Evolutionary conservation across 78 protist genomes (phyloP).

Genomic region (Polysphondylium violaceum): DNA sequence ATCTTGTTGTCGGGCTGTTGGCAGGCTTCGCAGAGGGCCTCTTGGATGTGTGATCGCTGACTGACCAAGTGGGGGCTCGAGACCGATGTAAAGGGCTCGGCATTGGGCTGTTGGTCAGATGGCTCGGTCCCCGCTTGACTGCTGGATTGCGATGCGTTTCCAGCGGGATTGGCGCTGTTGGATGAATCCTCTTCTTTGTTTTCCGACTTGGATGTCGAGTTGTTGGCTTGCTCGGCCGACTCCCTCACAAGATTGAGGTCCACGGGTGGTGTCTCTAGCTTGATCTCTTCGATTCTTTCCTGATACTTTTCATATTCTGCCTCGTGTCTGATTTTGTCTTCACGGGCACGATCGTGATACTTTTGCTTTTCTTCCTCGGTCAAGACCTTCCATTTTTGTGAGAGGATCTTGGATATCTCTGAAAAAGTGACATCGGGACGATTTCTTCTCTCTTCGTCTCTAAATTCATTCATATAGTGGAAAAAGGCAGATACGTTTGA

Average conservation of each 20-base stretch:
- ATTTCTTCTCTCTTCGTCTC: slow-evolving; percentile 24
- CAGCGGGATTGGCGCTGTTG: no score
- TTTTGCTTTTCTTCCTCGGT: slow-evolving; percentile 25
- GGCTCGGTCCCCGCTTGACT: no score
- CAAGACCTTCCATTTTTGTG: slow-evolving; percentile 34
- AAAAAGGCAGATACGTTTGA: slow-evolving; percentile 28
- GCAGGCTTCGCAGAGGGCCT: slow-evolving; percentile 20
- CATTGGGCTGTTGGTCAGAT: neutral
- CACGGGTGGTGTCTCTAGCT: slow-evolving; percentile 7
- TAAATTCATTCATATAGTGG: slow-evolving; percentile 50
- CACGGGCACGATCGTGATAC: slow-evolving; percentile 20
- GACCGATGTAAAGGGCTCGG: neutral
- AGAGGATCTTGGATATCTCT: slow-evolving; percentile 40
- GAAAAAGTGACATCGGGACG: slow-evolving; percentile 20
- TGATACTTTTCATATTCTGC: slow-evolving; percentile 13
- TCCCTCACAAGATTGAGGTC: neutral
- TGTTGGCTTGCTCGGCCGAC: slow-evolving; percentile 5
- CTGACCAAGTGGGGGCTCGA: neutral
- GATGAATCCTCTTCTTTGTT: neutral
- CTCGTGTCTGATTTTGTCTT: slow-evolving; percentile 34
- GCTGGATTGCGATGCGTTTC: no score
- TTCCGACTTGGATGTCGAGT: neutral
- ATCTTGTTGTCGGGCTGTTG: neutral
- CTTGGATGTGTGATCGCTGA: neutral
- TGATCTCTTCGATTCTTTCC: neutral